A percentile compares a stretch with the other conserved stretches of the same genome.
Conservation (phyloP, 352 stramenopile genomes). For the Phytophthora rubi region DNA sequence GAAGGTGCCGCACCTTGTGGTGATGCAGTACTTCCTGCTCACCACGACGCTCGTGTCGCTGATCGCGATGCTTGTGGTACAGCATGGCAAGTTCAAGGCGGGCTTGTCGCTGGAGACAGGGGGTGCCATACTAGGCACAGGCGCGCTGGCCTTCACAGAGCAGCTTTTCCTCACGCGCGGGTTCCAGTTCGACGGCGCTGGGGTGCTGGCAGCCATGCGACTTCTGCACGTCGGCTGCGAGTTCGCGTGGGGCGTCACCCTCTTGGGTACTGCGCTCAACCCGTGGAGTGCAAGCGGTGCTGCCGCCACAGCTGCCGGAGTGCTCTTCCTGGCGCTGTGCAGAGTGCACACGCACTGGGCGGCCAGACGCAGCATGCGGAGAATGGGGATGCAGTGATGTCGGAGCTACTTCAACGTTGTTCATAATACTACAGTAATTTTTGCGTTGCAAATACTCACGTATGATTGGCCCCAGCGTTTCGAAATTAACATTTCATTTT, state of each 20-base stretch:
- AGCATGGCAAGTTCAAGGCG: slow-evolving; percentile 41
- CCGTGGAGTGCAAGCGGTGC: slow-evolving; percentile 54
- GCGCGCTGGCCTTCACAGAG: slow-evolving; percentile 49
- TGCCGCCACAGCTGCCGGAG: slow-evolving; percentile 42
- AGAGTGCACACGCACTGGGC: slow-evolving; percentile 43
- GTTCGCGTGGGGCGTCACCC: slow-evolving; percentile 53
- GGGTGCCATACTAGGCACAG: slow-evolving; percentile 44
- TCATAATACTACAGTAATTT: slow-evolving; percentile 1
- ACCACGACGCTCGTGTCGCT: slow-evolving; percentile 49
- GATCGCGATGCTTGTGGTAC: slow-evolving; percentile 28
- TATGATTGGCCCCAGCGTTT: slow-evolving; percentile 10
- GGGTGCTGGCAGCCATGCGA: slow-evolving; percentile 53
- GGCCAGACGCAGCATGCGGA: slow-evolving; percentile 25
- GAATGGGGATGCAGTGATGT: slow-evolving; percentile 14
- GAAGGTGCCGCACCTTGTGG: slow-evolving; percentile 56
- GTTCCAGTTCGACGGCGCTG: slow-evolving; percentile 68
- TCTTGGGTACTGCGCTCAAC: slow-evolving; percentile 49
- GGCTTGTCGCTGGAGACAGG: slow-evolving; percentile 29
- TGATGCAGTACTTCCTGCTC: slow-evolving; percentile 70
- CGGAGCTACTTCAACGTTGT: slow-evolving; percentile 15
- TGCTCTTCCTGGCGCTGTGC: slow-evolving; percentile 27
- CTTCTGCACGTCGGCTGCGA: slow-evolving; percentile 64
- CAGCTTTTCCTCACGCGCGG: slow-evolving; percentile 67
- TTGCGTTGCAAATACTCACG: slow-evolving; percentile 14
- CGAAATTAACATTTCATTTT: neutral